Evolutionary conservation across 352 stramenopile species (phyloP), one percentile per base, ranked within the genome.

Genomic region (Discostella stelligera): DNA sequence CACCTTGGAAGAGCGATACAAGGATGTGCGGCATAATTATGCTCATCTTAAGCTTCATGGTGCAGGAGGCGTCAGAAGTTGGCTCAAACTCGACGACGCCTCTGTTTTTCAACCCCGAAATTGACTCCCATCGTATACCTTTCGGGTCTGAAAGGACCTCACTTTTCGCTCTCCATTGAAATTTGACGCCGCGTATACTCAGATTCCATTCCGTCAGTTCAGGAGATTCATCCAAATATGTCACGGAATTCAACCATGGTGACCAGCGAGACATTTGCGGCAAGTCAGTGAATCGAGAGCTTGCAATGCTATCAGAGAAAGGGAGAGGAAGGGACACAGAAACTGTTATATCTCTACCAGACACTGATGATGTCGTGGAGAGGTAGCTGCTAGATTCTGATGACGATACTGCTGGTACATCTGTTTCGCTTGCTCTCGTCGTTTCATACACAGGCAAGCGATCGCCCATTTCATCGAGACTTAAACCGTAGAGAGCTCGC

Each of bases 201-300:
- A 93, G 65, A 49, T 85, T 91, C 88, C 88, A 93, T 78, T 93
- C 84, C 23, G 88, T 91, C 30, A 83, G 56, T 11, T 69, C 75
- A 37, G 69, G 50, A 30, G 53, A 48, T 70, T 86, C 77, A 49
- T 89, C 84, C 25, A 89, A 49, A 54, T 93, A 93, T 13, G 74
- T 82, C 23, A 93, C 88, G 44, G 84, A 90, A 30, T 80, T 87
- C 18, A 93, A 60, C 88, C 88, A 93, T 25, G 88, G 88, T 27
- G 83, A 90, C 87, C 87, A 93, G 13, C 87, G 72, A 25, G 87
- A 81, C 72, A 88, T 84, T 68, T 93, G 87, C 16, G 87, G 87
- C 16, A 93, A 39, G 64, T 93, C 87, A 14, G 81, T 88, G 68
- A 93, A 93, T 58, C 87, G 83, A 18, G 83, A 76, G 69, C 80